Base-by-base conservation (phyloP, 2,329 filamentous ascomycete species). In the Pseudogymnoascus sp. region DNA sequence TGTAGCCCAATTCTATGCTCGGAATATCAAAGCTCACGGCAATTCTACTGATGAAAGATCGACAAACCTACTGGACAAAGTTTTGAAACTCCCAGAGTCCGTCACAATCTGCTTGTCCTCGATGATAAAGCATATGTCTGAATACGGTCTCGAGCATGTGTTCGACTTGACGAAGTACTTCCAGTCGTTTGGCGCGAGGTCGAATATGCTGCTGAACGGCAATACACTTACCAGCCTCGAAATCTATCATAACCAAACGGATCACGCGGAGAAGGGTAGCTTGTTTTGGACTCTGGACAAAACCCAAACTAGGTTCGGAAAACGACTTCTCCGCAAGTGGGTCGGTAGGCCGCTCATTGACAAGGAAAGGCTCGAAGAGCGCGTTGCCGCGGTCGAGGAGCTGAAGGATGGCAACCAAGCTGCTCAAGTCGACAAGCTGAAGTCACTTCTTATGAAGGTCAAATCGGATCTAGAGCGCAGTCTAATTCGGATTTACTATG, bases 111-210 rank as follows among this genome's bases (percentile, higher is more conserved):
- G 95, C 75, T 81, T 99, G 12, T 97, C 95, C 3, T 90, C 93
- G 9, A 97, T 99, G 93, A 97, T 99, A 69, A 90, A 84, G 1
- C 93, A 99, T 71, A 80, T 99, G 69, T 88, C 86, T 16, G 93
- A 96, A 67, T 99, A 97, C 73, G 92, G 92, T 0, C 81, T 99
- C 18, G 89, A 97, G 74, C 92, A 97, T 77, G 91, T 99, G 61
- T 96, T 99, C 69, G 89, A 96, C 70, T 78, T 99, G 45, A 97
- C 95, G 1, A 96, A 96, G 70, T 96, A 97, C 77, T 99, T 99
- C 71, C 89, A 96, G 69, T 91, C 92, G 1, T 99, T 99, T 76
- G 96, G 90, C 69, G 91, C 93, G 6, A 83, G 93, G 38, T 93
- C 93, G 12, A 93, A 97, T 71, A 97, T 99, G 95, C 80, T 97